Evolutionary conservation across 2,329 filamentous ascomycete genomes (phyloP), one percentile per base, ranked within the genome.

Genomic region (Fusarium dimerum): DNA sequence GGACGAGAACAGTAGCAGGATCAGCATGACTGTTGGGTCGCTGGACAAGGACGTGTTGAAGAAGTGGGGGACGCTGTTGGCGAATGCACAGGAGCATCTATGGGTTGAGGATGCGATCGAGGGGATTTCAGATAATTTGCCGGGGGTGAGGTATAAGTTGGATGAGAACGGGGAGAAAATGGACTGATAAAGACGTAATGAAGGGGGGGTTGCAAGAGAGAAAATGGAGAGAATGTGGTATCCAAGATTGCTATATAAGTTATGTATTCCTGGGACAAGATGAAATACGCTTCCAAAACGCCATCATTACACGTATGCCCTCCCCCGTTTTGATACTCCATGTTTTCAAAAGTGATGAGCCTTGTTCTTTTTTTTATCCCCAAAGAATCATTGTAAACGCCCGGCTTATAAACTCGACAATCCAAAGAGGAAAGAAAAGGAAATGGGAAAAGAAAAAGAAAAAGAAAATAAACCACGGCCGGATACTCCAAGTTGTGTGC

Each of bases 101-200:
- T 81, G 69, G 64, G 75, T 73, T 40, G 64, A 64, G 45, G 78
- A 78, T 48, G 73, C 76, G 63, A 77, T 83, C 36, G 64, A 67
- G 17, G 80, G 78, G 1, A 73, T 80, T 43, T 81, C 78, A 13
- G 77, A 81, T 55, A 63, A 67, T 40, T 59, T 76, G 43, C 57
- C 57, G 40, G 66, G 69, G 29, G 55, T 56, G 7, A 65, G 56
- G 43, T 65, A 57, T 53, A 60, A 57, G 51, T 43, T 41, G 30
- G 56, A 63, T 32, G 30, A 52, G 9, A 54, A 61, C 18, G 63
- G 61, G 6, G 62, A 66, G 16, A 62, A 53, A 15, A 63, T 56
- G 2, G 17, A 47, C 61, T 40, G 40, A 20, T 20, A 51, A 36
- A 43, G 44, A 40, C 17, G 39, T 40, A 4, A 10, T 54, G 20